These are phyloP conservation scores for Ascochyta rabiei DNA, from an alignment of 2,329 filamentous ascomycete species.

Conservation along the genomic window DNA sequence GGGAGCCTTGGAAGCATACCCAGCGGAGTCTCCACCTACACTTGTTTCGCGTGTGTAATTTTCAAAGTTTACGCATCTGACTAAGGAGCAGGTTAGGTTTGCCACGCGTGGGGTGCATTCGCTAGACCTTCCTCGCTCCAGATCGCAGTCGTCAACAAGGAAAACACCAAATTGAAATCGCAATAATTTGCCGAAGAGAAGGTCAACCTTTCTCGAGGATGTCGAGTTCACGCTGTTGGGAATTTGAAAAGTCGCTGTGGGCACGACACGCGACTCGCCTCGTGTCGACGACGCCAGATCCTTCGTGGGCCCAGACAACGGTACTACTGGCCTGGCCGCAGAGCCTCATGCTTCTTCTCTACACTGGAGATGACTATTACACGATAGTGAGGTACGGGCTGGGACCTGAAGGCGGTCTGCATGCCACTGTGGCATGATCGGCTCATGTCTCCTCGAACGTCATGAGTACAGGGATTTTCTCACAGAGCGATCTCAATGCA, in stretches of 20 bases:
- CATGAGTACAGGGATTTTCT: too few species aligned
- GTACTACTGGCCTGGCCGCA: slow-evolving; percentile 10
- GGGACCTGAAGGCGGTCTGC: slow-evolving; percentile 9
- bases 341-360: slow-evolving; percentile 14
- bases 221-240: too few species aligned
- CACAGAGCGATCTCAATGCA: too few species aligned
- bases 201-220: background rate
- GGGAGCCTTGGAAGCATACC: too few species aligned
- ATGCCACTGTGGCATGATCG: slow-evolving; percentile 7
- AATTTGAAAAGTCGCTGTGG: background rate
- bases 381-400: slow-evolving; percentile 7
- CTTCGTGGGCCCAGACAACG: slow-evolving; percentile 6
- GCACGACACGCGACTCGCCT: background rate
- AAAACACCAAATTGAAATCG: background rate
- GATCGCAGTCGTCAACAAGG: background rate
- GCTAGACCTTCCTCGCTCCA: slow-evolving; percentile 6
- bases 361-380: slow-evolving; percentile 14
- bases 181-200: background rate
- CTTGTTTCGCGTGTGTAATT: background rate
- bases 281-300: background rate
- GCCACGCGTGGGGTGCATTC: background rate
- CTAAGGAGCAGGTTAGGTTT: too few species aligned
- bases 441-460: background rate
- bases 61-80: background rate
- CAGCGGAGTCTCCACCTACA: background rate